Conservation (phyloP, 139 green algal genomes). For the Tetratostichococcus sp. region DNA sequence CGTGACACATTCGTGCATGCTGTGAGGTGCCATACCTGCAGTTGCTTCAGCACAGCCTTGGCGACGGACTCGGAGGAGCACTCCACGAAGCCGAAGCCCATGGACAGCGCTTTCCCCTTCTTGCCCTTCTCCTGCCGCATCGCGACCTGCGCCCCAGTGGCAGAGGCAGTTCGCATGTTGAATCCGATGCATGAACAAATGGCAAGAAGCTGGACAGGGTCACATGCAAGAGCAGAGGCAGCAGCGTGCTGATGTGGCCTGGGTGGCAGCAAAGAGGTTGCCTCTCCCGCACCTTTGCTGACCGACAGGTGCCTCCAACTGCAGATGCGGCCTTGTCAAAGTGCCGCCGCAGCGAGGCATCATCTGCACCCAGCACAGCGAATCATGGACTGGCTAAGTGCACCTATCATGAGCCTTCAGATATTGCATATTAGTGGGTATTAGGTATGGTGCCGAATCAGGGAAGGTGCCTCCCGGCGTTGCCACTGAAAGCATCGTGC, state of each 20-base stretch:
- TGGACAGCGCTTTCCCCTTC: constrained; percentile 53
- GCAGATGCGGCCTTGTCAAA: constrained; percentile 65
- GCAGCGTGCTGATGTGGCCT: too few species aligned
- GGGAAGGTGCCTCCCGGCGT: too few species aligned
- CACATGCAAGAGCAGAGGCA: neutral
- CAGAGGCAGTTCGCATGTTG: too few species aligned
- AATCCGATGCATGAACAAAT: too few species aligned
- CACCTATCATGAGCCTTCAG: too few species aligned
- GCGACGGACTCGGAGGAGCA: constrained; percentile 62
- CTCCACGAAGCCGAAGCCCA: constrained; percentile 93
- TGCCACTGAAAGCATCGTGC: too few species aligned
- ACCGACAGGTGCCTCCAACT: constrained; percentile 49
- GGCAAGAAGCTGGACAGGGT: neutral
- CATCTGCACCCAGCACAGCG: neutral
- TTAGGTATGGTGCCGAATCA: too few species aligned
- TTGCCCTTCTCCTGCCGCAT: constrained; percentile 33
- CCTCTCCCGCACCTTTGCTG: constrained; percentile 25
- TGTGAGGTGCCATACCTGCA: constrained; percentile 49
- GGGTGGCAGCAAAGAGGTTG: too few species aligned
- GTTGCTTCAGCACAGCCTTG: constrained; percentile 50
- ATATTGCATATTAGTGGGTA: too few species aligned
- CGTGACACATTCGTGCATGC: too few species aligned
- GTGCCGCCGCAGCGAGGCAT: constrained; percentile 34
- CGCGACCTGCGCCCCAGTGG: constrained; percentile 32
- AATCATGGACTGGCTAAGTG: too few species aligned